Evolutionary conservation across 2,329 filamentous ascomycete species (phyloP).

Genomic region (Xylaria sp.): DNA sequence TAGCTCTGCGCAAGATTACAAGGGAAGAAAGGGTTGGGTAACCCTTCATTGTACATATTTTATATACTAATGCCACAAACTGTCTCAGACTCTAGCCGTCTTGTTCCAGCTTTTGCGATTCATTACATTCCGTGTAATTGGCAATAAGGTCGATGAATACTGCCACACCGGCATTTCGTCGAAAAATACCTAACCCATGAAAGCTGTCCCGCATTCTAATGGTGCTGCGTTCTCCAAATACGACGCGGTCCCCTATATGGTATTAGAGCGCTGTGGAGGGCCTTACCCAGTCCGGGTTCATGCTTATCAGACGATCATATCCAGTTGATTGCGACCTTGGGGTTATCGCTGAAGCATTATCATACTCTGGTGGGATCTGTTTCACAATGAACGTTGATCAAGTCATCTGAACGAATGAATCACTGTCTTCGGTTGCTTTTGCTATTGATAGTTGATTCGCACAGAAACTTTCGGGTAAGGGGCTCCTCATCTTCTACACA

Average conservation of each 20-base stretch:
- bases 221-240: background rate
- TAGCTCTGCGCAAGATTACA: background rate
- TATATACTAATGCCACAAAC: constrained; percentile 18
- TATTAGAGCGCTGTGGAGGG: background rate
- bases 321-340: background rate
- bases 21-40: constrained; percentile 5
- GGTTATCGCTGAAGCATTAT: background rate
- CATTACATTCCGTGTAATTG: background rate
- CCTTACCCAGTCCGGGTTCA: background rate
- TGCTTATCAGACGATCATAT: background rate
- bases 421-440: background rate
- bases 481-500: too few species aligned
- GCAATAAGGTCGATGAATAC: background rate
- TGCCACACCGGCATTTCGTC: background rate
- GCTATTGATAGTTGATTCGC: background rate
- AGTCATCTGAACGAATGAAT: background rate
- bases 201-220: background rate
- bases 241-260: background rate
- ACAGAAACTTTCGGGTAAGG: too few species aligned
- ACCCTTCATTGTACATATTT: constrained; percentile 34
- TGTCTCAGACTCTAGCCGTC: background rate
- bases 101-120: background rate
- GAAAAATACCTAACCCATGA: constrained; percentile 7
- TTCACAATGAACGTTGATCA: background rate
- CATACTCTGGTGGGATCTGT: background rate